A percentile compares a stretch with the other conserved stretches of the same genome.
Conservation (phyloP, 2,329 filamentous ascomycete species). For the Paraphaeosphaeria minitans region DNA sequence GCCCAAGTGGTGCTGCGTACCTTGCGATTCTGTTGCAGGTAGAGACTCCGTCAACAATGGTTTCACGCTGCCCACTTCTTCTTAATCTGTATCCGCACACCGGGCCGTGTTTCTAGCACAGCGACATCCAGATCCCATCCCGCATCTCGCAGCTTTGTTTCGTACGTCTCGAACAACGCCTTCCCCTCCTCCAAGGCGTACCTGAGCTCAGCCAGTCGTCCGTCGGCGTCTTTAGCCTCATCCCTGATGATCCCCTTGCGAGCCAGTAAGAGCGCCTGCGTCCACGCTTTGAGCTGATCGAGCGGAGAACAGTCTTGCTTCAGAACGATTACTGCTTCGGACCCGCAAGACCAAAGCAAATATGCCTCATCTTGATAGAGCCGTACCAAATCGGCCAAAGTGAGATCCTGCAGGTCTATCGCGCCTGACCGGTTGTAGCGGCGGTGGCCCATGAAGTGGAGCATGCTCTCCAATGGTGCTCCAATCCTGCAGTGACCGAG, state of each 20-base stretch:
- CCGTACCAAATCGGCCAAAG: conserved; percentile 56
- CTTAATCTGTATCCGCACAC: conserved; percentile 40
- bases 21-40: not conserved
- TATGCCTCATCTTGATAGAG: conserved; percentile 62
- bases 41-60: conserved; percentile 4
- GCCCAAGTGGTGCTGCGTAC: not conserved
- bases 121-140: conserved; percentile 71
- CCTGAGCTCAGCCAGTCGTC: conserved; percentile 51
- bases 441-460: conserved; percentile 33
- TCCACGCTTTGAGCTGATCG: conserved; percentile 66
- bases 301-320: conserved; percentile 60
- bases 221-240: conserved; percentile 20
- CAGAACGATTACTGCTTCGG: conserved; percentile 63
- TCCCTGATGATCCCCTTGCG: conserved; percentile 21
- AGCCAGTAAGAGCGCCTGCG: conserved; percentile 61
- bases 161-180: conserved; percentile 54
- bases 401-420: conserved; percentile 33
- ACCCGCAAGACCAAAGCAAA: conserved; percentile 62
- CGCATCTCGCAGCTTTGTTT: conserved; percentile 47
- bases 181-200: conserved; percentile 46
- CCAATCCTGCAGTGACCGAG: conserved; percentile 64
- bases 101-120: conserved; percentile 69
- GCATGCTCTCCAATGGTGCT: conserved; percentile 48
- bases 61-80: conserved; percentile 14
- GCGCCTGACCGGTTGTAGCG: conserved; percentile 34